phyloP scores from a whole-genome alignment of 257 asterid species.

The Eucommia ulmoides region DNA sequence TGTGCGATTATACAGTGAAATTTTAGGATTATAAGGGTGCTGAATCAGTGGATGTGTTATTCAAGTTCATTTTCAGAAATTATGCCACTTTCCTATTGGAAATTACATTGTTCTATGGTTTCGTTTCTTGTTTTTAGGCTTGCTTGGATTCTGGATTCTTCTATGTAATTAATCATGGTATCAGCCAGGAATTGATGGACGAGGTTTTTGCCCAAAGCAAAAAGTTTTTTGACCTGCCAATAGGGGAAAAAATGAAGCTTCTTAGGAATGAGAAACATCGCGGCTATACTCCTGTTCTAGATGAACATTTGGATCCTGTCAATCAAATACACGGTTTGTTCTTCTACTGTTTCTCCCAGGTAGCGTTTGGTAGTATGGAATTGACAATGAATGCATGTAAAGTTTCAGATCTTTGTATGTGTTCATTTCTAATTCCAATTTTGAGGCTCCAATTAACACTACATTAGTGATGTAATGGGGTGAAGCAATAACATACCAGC shows the following conservation, averaged over 20 bases:
- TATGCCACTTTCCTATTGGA: background rate
- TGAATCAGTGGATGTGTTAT: no score
- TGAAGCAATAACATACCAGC: background rate
- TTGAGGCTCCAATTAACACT: no score
- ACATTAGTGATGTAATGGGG: background rate
- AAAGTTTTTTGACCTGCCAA: slow-evolving; percentile 48
- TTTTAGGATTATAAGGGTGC: background rate
- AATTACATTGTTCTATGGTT: background rate
- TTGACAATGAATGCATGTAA: no score
- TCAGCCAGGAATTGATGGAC: slow-evolving; percentile 56
- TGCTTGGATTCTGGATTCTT: slow-evolving; percentile 88
- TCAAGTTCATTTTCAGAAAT: background rate
- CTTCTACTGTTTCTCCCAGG: background rate
- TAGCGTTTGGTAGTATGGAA: no score
- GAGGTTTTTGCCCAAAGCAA: slow-evolving; percentile 74
- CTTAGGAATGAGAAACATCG: slow-evolving; percentile 58
- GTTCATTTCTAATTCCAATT: no score
- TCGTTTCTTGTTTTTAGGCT: slow-evolving; percentile 32
- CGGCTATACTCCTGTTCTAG: slow-evolving; percentile 83
- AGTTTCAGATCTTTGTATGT: no score
- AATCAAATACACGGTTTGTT: slow-evolving; percentile 62
- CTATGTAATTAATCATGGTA: slow-evolving; percentile 80
- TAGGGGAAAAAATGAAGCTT: slow-evolving; percentile 74
- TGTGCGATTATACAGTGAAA: no score
- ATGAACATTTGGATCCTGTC: slow-evolving; percentile 59